Evolutionary conservation across 805 yeast genomes (phyloP), one percentile per base, ranked within the genome.

Genomic region (Myxozyma vanderwaltii): DNA sequence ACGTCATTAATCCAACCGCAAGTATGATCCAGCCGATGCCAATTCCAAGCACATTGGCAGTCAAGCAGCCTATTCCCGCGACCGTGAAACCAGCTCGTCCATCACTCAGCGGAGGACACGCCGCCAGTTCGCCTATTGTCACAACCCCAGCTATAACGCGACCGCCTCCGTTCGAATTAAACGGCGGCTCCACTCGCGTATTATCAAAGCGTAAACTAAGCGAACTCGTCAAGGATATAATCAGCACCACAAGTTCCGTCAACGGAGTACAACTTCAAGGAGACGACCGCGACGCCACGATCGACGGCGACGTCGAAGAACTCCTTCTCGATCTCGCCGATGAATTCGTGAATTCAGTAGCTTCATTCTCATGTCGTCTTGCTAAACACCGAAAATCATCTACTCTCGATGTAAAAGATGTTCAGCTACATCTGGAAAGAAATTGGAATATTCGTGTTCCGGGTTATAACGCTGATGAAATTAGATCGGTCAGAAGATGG

Each of bases 291-390:
- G 96, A 91, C 68, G 85, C 96, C 4, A 81, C 81, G 3, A 88
- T 94, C 58, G 99, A 92, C 72, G 98, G 97, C 27, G 97, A 94
- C 72, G 96, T 90, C 17, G 97, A 91, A 72, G 98, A 92, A 67
- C 76, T 94, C 40, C 75, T 94, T 36, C 77, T 94, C 45, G 99
- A 94, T 72, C 76, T 94, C 49, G 97, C 99, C 0, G 99, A 94
- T 73, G 98, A 94, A 70, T 94, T 94, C 70, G 94, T 94, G 15
- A 82, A 88, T 6, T 86, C 89, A 49, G 96, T 95, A 1, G 91
- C 97, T 0, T 79, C 90, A 1, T 94, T 94, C 76, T 96, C 98
- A 0, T 92, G 98, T 71, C 82, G 95, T 55, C 78, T 94, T 65
- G 98, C 99, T 23, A 94, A 94, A 72, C 97, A 92, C 71, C 81